These are phyloP conservation scores for Scutellaria galericulata DNA, from an alignment of 257 asterid species.

Conservation along the genomic window DNA sequence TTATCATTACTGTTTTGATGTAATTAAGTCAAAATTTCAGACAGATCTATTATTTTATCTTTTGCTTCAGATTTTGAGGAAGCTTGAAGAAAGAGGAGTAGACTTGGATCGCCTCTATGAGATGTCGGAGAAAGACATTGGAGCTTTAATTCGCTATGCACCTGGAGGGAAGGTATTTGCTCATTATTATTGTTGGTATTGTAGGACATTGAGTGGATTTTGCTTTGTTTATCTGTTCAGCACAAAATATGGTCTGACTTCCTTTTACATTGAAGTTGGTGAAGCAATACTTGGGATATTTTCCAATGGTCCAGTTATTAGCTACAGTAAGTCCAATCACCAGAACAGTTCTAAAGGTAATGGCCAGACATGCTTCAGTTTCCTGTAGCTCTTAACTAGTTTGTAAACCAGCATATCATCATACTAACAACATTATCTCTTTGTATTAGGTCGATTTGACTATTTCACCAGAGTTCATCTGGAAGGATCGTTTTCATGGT, in stretches of 20 bases:
- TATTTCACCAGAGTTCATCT: conserved; percentile 75
- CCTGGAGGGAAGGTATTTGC: conserved; percentile 92
- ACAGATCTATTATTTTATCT: neutral
- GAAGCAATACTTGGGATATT: conserved; percentile 80
- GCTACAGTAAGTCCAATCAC: conserved; percentile 99
- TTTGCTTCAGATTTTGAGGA: conserved; percentile 75
- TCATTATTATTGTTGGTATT: conserved; percentile 30
- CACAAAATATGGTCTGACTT: conserved; percentile 32
- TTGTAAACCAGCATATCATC: conserved; percentile 18
- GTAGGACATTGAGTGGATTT: conserved; percentile 15
- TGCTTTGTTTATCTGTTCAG: conserved; percentile 15
- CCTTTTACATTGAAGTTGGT: conserved; percentile 63
- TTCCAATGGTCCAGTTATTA: conserved; percentile 82
- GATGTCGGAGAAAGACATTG: conserved; percentile 90
- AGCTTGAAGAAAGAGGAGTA: conserved; percentile 86
- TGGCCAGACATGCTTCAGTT: conserved; percentile 32
- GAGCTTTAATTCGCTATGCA: conserved; percentile 91
- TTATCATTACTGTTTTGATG: conserved; percentile 24
- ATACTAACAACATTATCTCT: conserved; percentile 21
- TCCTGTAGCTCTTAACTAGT: conserved; percentile 33
- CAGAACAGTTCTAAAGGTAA: conserved; percentile 96
- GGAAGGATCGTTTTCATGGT: conserved; percentile 99
- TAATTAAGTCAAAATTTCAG: conserved; percentile 16
- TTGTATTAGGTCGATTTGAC: conserved; percentile 80
- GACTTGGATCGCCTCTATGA: conserved; percentile 87